Conservation (phyloP, 257 asterid genomes). For the Plantago ovata region DNA sequence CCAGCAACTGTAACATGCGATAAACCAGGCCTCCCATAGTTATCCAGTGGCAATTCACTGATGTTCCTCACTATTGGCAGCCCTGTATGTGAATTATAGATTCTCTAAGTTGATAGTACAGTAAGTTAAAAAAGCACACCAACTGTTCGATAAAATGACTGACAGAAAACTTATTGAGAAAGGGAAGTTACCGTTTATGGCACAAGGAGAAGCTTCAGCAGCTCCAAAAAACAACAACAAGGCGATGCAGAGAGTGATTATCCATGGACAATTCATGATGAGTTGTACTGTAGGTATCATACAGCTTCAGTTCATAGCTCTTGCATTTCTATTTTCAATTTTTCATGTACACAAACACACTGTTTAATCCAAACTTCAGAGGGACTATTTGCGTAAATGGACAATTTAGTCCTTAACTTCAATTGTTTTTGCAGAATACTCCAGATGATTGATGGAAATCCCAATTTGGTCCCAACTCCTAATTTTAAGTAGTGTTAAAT, state of each 20-base stretch:
- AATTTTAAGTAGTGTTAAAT: too few species aligned
- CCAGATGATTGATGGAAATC: too few species aligned
- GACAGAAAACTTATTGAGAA: neutral
- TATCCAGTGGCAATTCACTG: constrained; percentile 55
- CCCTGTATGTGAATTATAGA: neutral
- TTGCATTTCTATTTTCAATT: too few species aligned
- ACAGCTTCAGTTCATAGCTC: too few species aligned
- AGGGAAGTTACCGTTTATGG: neutral
- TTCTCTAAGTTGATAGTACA: neutral
- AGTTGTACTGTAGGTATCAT: too few species aligned
- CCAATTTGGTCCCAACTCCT: too few species aligned
- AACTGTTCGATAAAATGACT: constrained; percentile 7
- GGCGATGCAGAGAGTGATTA: constrained; percentile 1
- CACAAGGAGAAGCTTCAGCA: neutral
- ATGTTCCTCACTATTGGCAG: constrained; percentile 43
- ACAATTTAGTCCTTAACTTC: too few species aligned
- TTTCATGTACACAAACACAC: too few species aligned
- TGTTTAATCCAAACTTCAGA: too few species aligned
- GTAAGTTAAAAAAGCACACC: neutral
- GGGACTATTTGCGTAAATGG: too few species aligned
- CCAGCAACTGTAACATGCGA: constrained; percentile 88
- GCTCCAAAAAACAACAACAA: neutral
- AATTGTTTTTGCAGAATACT: too few species aligned
- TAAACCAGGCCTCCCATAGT: constrained; percentile 78
- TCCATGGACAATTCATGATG: neutral